Evolutionary conservation across 352 stramenopile genomes (phyloP).

Genomic region (Phytopythium oedochilum): DNA sequence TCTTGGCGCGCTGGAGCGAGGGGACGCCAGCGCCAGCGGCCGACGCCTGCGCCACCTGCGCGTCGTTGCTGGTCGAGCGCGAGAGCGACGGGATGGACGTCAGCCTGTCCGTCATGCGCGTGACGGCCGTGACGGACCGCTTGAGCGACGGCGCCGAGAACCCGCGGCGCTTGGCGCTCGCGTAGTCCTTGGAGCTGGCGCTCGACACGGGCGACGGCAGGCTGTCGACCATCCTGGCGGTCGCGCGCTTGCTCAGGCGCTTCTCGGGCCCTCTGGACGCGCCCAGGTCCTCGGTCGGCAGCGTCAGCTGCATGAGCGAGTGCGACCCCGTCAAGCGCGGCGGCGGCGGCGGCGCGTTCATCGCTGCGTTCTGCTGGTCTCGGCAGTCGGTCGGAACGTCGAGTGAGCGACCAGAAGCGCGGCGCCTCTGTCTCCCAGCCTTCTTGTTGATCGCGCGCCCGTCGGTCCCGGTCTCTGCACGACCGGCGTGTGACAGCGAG

Average conservation of each 20-base stretch:
- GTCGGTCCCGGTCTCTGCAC: background rate
- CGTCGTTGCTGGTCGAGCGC: slow-evolving; percentile 5
- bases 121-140: slow-evolving; percentile 28
- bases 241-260: slow-evolving; percentile 3
- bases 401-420: background rate
- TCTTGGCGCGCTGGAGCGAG: slow-evolving; percentile 12
- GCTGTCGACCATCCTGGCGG: slow-evolving; percentile 10
- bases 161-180: slow-evolving; percentile 28
- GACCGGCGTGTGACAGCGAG: background rate
- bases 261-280: slow-evolving; percentile 8
- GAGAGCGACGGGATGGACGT: slow-evolving; percentile 26
- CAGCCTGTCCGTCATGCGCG: slow-evolving; percentile 19
- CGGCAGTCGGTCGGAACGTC: too few relatives aligned
- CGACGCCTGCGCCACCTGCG: slow-evolving; percentile 6
- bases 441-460: background rate
- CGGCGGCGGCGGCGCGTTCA: background rate
- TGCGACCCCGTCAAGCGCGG: background rate
- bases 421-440: background rate
- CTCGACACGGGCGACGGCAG: slow-evolving; percentile 8
- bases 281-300: slow-evolving; percentile 5
- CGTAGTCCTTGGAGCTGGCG: slow-evolving; percentile 5
- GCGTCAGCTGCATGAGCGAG: slow-evolving; percentile 10
- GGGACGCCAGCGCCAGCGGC: slow-evolving; percentile 8
- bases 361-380: background rate
- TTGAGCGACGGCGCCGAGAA: slow-evolving; percentile 31